These are phyloP conservation scores for Scytalidium sp. DNA, from an alignment of 2,329 filamentous ascomycete genomes.

Conservation along the genomic window DNA sequence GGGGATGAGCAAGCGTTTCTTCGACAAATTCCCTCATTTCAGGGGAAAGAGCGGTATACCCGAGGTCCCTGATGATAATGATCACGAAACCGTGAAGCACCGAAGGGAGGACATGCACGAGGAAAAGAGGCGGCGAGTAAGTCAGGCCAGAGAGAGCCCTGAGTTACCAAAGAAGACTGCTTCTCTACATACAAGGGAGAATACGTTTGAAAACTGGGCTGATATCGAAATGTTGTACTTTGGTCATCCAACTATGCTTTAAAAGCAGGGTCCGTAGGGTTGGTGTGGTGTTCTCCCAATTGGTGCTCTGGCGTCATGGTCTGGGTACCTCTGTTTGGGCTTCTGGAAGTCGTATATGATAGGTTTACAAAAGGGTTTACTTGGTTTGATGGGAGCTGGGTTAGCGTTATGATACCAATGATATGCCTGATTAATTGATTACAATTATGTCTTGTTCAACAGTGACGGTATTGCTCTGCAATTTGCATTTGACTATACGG, in stretches of 20 bases:
- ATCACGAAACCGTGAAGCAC: not conserved
- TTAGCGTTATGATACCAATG: too few species aligned
- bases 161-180: not conserved
- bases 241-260: not conserved
- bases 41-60: constrained; percentile 7
- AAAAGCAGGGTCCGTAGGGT: not conserved
- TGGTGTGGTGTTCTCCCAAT: too few species aligned
- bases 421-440: too few species aligned
- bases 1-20: constrained; percentile 11
- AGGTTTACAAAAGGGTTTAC: too few species aligned
- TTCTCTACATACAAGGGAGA: not conserved
- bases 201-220: not conserved
- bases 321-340: not conserved
- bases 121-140: too few species aligned
- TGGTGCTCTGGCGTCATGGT: too few species aligned
- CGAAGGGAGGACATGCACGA: not conserved
- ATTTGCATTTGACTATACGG: too few species aligned
- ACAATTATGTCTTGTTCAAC: too few species aligned
- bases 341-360: too few species aligned
- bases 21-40: constrained; percentile 14
- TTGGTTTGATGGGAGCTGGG: too few species aligned
- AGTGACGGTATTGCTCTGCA: too few species aligned
- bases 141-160: too few species aligned
- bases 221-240: not conserved
- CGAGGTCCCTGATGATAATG: not conserved